phyloP scores from a whole-genome alignment of 352 stramenopile genomes.

The Phytophthora europaea region DNA sequence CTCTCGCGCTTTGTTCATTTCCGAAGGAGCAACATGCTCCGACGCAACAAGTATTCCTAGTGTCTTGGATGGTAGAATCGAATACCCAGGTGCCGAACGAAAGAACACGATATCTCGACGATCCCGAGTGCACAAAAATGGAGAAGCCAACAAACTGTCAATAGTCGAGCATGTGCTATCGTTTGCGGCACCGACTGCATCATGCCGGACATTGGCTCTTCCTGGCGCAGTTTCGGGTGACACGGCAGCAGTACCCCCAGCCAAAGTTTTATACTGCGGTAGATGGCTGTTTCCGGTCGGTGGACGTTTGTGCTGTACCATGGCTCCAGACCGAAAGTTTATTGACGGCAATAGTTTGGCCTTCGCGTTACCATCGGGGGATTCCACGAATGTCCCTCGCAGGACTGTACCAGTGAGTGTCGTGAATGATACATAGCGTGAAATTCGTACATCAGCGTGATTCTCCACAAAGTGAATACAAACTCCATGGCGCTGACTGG shows the following conservation, averaged over 20 bases:
- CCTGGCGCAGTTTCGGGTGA: constrained; percentile 23
- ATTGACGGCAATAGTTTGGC: constrained; percentile 75
- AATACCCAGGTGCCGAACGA: constrained; percentile 65
- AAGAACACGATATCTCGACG: constrained; percentile 80
- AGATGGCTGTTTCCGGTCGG: constrained; percentile 16
- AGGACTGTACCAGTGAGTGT: constrained; percentile 65
- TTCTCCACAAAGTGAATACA: constrained; percentile 67
- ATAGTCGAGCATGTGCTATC: constrained; percentile 50
- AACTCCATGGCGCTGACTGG: constrained; percentile 77
- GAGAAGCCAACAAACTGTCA: constrained; percentile 57
- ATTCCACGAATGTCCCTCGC: constrained; percentile 71
- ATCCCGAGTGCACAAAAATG: constrained; percentile 62
- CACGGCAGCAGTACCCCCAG: constrained; percentile 25
- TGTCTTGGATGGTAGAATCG: constrained; percentile 66
- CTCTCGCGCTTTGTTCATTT: constrained; percentile 63
- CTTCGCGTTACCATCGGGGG: constrained; percentile 48
- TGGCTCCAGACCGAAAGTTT: constrained; percentile 50
- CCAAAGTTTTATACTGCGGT: constrained; percentile 26
- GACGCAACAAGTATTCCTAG: constrained; percentile 71
- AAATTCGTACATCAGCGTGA: constrained; percentile 73
- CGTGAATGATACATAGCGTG: constrained; percentile 65
- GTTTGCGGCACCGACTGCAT: constrained; percentile 25
- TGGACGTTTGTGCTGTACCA: constrained; percentile 31
- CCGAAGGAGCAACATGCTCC: constrained; percentile 61
- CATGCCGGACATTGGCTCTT: constrained; percentile 23